Base-by-base conservation (phyloP, 2,329 filamentous ascomycete genomes). In the Pseudogymnoascus sp. region DNA sequence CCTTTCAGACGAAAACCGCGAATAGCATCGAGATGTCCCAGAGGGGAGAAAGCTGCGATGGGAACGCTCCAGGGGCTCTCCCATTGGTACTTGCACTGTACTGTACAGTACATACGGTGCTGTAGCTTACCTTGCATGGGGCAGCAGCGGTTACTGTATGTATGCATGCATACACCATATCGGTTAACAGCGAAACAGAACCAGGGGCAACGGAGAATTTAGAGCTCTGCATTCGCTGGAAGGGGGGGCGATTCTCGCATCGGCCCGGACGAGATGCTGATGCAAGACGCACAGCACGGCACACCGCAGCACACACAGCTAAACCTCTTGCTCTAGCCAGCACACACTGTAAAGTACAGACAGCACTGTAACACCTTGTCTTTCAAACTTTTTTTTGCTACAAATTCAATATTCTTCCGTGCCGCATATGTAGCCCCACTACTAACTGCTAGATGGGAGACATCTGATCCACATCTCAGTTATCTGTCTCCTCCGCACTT, bases 321-420 rank as follows among this genome's bases (percentile, higher is more conserved):
- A 25, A 25, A 18, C 18, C 18, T 18, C 18, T 18, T 18, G 18
- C 18, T 18, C 18, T 18, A 18, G 18, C 18, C 18, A 18, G 18
- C 18, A 18, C 18, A 18, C 18, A 18, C 18, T 18, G 18, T 18
- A 18, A 18, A 18, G 18, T 18, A 18, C 18, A 18, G 18, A 18
- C 18, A 18, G 18, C 2, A 18, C 22, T 25, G 22, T 25, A 25
- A 53, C 47, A 53, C 47, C 8, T 53, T 53, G 47, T 53, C 47
- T 53, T 53, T 53, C 47, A 18, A 25, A 25, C 22, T 25, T 28
- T 53, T 53, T 53, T 53, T 53, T 53, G 47, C 47, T 53, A 53
- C 47, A 53, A 53, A 53, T 53, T 53, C 47, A 53, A 53, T 53
- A 53, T 53, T 53, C 12, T 53, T 53, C 47, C 47, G 47, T 53